These are phyloP conservation scores for Hanseniaspora jakobsenii DNA, from an alignment of 805 yeast species.

Conservation along the genomic window DNA sequence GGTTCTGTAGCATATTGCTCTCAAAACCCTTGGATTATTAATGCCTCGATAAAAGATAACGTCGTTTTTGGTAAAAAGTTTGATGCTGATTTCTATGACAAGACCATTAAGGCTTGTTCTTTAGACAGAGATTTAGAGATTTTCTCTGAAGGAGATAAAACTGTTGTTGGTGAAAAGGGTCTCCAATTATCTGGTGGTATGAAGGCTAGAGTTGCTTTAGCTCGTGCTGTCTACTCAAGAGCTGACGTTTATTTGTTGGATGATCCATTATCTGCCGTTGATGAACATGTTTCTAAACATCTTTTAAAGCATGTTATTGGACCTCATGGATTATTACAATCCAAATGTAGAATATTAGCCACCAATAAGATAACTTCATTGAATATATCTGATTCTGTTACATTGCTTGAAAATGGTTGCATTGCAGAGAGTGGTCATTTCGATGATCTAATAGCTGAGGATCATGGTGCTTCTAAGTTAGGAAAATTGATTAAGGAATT, in stretches of 20 bases:
- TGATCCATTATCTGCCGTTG: constrained; percentile 92
- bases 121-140: constrained; percentile 62
- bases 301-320: constrained; percentile 75
- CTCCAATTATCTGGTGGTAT: constrained; percentile 95
- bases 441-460: constrained; percentile 30
- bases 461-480: no score
- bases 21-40: constrained; percentile 95
- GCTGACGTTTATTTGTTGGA: constrained; percentile 86
- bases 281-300: constrained; percentile 89
- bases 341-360: constrained; percentile 68
- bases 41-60: constrained; percentile 83
- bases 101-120: constrained; percentile 81
- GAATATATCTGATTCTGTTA: constrained; percentile 57
- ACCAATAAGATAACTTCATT: constrained; percentile 79
- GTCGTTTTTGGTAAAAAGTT: constrained; percentile 78
- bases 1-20: constrained; percentile 84
- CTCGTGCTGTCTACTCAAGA: constrained; percentile 89
- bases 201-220: constrained; percentile 86
- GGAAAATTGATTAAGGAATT: constrained; percentile 47
- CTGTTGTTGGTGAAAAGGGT: constrained; percentile 95
- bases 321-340: constrained; percentile 57
- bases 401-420: constrained; percentile 58
- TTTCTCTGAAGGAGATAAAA: constrained; percentile 78
- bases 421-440: constrained; percentile 56
- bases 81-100: constrained; percentile 69